Conservation (phyloP, 129 eudicot species). For the Apium graveolens region DNA sequence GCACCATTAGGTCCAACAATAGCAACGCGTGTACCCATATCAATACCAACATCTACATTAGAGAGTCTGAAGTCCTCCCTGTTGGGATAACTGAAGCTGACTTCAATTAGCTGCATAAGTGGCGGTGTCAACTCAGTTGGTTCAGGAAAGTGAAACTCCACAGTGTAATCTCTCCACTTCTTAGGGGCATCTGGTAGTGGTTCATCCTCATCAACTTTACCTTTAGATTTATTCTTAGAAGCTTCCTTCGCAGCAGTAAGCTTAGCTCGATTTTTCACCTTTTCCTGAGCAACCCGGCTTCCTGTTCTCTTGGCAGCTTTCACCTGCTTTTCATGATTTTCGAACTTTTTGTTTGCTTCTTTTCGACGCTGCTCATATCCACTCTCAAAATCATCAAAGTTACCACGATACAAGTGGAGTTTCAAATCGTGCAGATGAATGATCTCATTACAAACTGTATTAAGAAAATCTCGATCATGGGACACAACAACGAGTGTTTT, state of each 20-base stretch:
- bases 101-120: constrained; percentile 70
- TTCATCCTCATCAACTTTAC: constrained; percentile 68
- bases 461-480: constrained; percentile 78
- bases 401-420: constrained; percentile 74
- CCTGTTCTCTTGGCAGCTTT: constrained; percentile 76
- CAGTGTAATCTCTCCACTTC: constrained; percentile 75
- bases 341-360: constrained; percentile 49
- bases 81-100: constrained; percentile 69
- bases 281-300: constrained; percentile 54
- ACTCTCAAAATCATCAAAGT: constrained; percentile 68
- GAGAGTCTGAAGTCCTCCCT: constrained; percentile 68
- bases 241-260: constrained; percentile 53
- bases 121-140: constrained; percentile 84
- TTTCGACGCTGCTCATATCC: constrained; percentile 64
- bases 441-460: constrained; percentile 70
- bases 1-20: constrained; percentile 92
- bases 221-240: constrained; percentile 50
- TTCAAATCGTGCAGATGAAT: constrained; percentile 75
- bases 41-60: constrained; percentile 78
- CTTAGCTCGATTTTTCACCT: constrained; percentile 69
- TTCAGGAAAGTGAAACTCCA: constrained; percentile 83
- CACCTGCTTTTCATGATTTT: constrained; percentile 52
- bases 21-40: constrained; percentile 90
- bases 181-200: constrained; percentile 55
- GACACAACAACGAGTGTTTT: constrained; percentile 85